Evolutionary conservation across 192 early-diverging fungal species (phyloP).

Genomic region (Coemansia sp.): DNA sequence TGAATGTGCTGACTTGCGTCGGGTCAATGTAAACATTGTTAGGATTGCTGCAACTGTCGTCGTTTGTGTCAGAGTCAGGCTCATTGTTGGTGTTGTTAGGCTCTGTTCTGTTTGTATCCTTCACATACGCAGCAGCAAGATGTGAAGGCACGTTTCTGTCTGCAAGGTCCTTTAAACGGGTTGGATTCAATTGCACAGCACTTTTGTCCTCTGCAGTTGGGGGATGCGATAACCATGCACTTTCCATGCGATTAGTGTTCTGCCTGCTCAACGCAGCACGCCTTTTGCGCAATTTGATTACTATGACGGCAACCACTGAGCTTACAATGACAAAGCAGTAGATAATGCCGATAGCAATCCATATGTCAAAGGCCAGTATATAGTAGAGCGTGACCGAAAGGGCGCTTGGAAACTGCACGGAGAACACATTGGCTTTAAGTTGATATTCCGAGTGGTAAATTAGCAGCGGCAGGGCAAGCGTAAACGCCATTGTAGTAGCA

Average conservation of each 20-base stretch:
- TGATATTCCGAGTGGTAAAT: constrained; percentile 48
- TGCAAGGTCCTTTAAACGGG: too few relatives aligned
- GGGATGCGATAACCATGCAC: constrained; percentile 3
- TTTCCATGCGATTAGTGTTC: constrained; percentile 13
- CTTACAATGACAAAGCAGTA: constrained; percentile 49
- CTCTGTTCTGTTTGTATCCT: background rate
- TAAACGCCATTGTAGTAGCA: constrained; percentile 29
- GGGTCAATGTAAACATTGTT: constrained; percentile 1
- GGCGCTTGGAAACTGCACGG: constrained; percentile 49
- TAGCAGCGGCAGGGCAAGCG: constrained; percentile 36
- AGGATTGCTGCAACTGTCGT: background rate
- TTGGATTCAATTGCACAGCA: too few relatives aligned
- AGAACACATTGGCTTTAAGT: constrained; percentile 37
- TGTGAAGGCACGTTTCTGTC: too few relatives aligned
- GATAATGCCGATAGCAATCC: constrained; percentile 46
- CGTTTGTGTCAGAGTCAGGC: background rate
- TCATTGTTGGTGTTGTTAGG: background rate
- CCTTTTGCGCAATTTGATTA: constrained; percentile 36
- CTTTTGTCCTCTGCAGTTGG: constrained; percentile 2
- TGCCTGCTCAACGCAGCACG: constrained; percentile 30
- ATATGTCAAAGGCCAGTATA: constrained; percentile 49
- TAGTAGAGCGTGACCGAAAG: constrained; percentile 48
- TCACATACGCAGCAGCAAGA: too few relatives aligned
- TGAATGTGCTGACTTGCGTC: constrained; percentile 6
- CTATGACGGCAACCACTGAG: constrained; percentile 30